Evolutionary conservation across 768 basidiomycete genomes (phyloP), one percentile per base, ranked within the genome.

Genomic region (Phanerochaete carnosa): DNA sequence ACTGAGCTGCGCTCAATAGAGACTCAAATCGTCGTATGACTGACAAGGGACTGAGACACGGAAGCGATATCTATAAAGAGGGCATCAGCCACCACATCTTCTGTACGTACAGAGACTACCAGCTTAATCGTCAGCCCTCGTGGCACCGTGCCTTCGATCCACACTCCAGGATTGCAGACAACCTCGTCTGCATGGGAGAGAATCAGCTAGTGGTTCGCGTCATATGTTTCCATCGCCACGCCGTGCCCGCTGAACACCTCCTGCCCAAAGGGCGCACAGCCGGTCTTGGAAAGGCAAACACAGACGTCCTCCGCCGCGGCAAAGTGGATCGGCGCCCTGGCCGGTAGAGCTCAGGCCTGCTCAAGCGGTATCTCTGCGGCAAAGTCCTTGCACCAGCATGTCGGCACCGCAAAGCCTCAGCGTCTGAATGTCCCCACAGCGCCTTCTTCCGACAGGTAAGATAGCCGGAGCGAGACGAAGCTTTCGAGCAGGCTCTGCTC

Each of bases 401-500:
- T 67, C 25, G 77, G 70, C 11, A 68, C 73, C 25, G 52, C 56
- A 50, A 80, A 54, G 5, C 79, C 74, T 3, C 72, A 70, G 25
- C 68, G 57, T 22, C 63, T 60, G 9, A 79, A 63, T 4, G 68
- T 70, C 8, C 66, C 51, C 29, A 66, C 65, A 57, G 69, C 66
- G 53, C 69, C 79, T 65, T 74, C 72, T 8, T 67, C 60, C 2
- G 71, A 73, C 46, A 78, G 26, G 66, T 73, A 80, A 9, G 69
- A 30, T 2, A 72, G 59, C 0, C 58, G 66, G 30, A 62, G 73
- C 54, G 56, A 64, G 66, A 29, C 69, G 63, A 64, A 70, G 67
- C 65, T 64, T 25, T 60, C 73, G 2, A 58, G 69, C 23, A 73
- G 58, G 65, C 66, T 77, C 16, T 51, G 45, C 56, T 80, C 72